Base-by-base conservation (phyloP, 768 basidiomycete genomes). In the Boletus huronensis region DNA sequence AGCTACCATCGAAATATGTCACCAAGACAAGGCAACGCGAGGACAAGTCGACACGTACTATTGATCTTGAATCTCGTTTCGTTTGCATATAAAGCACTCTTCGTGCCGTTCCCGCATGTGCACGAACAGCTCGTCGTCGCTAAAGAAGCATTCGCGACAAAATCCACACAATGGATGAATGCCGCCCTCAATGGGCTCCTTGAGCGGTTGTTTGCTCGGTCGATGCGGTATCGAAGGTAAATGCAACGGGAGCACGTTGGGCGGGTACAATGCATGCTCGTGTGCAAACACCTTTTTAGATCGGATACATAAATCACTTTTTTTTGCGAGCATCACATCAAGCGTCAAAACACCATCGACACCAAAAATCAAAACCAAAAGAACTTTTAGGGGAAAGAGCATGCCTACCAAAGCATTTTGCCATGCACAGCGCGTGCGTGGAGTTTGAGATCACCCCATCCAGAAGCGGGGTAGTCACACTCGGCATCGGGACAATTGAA, bases 41-140 rank as follows among this genome's bases (percentile, higher is more conserved):
- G 10, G 57, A 25, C 16, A 42, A 57, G 34, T 17, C 11, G 28
- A 55, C 14, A 80, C 93, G 65, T 64, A 97, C 93, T 97, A 94
- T 73, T 93, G 84, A 70, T 94, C 84, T 59, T 81, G 77, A 38
- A 90, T 62, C 7, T 87, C 93, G 52, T 87, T 81, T 28, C 88
- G 80, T 67, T 92, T 93, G 71, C 97, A 99, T 14, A 99, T 70
- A 61, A 97, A 97, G 68, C 96, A 98, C 64, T 98, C 95, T 70
- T 99, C 96, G 72, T 99, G 96, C 46, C 77, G 78, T 65, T 94
- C 87, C 48, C 95, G 83, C 87, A 98, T 91, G 70, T 99, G 97
- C 23, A 84, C 75, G 68, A 85, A 97, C n/a, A 98, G 74, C 63
- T 94, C 94, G 64, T 98, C 96, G 51, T 88, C 87, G n/a, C 87